Base-by-base conservation (phyloP, 1,284 basidiomycete species). In the Naganishia sp. region DNA sequence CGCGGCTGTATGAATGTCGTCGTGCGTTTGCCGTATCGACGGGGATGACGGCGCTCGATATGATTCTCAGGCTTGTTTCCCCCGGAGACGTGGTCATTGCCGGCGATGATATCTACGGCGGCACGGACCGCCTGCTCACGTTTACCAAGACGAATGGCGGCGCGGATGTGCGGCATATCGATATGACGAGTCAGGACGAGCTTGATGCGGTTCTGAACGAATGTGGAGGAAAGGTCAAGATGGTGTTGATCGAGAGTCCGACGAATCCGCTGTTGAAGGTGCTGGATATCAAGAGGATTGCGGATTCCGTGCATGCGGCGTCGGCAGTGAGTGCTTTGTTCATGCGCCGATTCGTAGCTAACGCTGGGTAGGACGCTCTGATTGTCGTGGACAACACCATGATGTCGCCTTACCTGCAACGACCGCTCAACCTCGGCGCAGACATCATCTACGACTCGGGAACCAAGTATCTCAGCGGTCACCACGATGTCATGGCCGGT, bases 401-500 rank as follows among this genome's bases (percentile, higher is more conserved):
- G 96, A 97, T 99, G 94, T 97, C 94, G 75, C 96, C 96, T 11
- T 99, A 98, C 80, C 85, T 99, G 21, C 94, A 97, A 80, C 84
- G 94, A 64, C 96, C 96, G 1, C 85, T 99, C 60, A 93, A 98
- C 76, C 88, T 96, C 69, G 96, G 96, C 33, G 92, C 90, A 54
- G 96, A 99, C 76, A 87, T 99, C 60, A 94, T 97, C 18, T 99
- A 99, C 77, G 96, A 99, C 80, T 95, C 92, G 68, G 96, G 88
- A 11, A 99, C 96, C 48, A 99, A 99, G 80, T 99, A 98, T 79
- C 85, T 99, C 59, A 92, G 90, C 63, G 96, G 96, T 4, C 96
- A 99, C 78, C 96, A 99, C 81, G 96, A 99, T 78, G 86, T 99
- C 69, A 99, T 99, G 96, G 96, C 96, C 0, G 94, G 94, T 70